Conservation (phyloP, 2,329 filamentous ascomycete genomes). For the Emmonsiellopsis sp. region DNA sequence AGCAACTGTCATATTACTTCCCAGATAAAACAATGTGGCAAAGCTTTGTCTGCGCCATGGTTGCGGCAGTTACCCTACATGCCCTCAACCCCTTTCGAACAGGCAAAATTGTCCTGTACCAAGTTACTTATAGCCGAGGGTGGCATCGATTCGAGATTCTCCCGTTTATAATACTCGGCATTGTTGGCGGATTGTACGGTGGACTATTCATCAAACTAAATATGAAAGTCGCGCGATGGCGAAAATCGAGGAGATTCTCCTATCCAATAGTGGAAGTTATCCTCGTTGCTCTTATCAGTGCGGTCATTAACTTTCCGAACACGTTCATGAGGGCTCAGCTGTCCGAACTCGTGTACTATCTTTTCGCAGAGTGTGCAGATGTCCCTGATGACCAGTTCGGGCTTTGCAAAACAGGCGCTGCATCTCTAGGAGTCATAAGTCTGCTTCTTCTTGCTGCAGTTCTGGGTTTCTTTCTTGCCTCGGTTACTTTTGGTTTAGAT, state of each 20-base stretch:
- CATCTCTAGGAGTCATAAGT: conserved; percentile 71
- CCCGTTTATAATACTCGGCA: conserved; percentile 76
- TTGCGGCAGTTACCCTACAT: conserved; percentile 88
- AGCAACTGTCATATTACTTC: conserved; percentile 94
- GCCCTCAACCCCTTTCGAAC: conserved; percentile 90
- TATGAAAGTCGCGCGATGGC: conserved; percentile 75
- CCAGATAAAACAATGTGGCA: conserved; percentile 99
- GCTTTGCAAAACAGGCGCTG: conserved; percentile 78
- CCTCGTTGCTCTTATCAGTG: conserved; percentile 69
- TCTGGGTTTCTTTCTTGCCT: conserved; percentile 74
- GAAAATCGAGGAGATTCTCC: conserved; percentile 59
- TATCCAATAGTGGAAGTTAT: conserved; percentile 72
- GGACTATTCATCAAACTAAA: conserved; percentile 92
- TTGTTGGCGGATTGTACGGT: conserved; percentile 87
- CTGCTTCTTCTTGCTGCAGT: conserved; percentile 73
- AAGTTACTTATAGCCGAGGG: conserved; percentile 81
- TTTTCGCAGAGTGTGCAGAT: conserved; percentile 84
- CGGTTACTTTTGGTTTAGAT: conserved; percentile 85
- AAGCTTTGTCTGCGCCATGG: conserved; percentile 97
- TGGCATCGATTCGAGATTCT: conserved; percentile 95
- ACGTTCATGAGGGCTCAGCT: conserved; percentile 91
- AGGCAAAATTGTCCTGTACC: conserved; percentile 89
- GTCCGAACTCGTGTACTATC: conserved; percentile 79
- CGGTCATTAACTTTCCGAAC: conserved; percentile 88
- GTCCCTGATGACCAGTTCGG: conserved; percentile 78